Percentiles rank a stretch among this genome's conserved stretches.
Conservation (phyloP, 2,329 filamentous ascomycete species). For the Tolypocladium endophyticum region DNA sequence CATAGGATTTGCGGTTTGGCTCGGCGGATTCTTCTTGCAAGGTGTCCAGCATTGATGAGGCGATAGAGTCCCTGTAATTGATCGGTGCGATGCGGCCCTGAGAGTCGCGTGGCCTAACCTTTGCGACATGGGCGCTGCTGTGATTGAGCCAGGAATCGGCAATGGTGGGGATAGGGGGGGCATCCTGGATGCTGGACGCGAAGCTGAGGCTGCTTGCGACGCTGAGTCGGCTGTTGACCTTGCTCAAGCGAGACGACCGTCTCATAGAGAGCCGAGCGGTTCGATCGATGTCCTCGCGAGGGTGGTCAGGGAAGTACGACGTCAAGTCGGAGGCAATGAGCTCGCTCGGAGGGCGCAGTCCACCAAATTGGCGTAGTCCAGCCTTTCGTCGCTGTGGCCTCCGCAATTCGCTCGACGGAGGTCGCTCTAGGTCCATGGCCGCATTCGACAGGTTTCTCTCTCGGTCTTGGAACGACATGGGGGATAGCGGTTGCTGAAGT, state of each 20-base stretch:
- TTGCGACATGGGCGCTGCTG: constrained; percentile 25
- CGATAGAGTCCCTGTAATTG: constrained; percentile 72
- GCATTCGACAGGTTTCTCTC: constrained; percentile 56
- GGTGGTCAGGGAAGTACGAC: constrained; percentile 94
- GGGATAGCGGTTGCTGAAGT: constrained; percentile 76
- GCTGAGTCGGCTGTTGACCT: constrained; percentile 84
- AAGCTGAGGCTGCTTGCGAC: constrained; percentile 90
- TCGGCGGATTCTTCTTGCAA: constrained; percentile 86
- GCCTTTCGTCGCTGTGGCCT: constrained; percentile 36
- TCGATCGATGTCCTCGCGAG: constrained; percentile 87
- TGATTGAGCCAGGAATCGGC: constrained; percentile 80
- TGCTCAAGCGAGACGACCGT: constrained; percentile 81
- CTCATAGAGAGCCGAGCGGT: constrained; percentile 89
- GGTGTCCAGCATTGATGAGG: constrained; percentile 80
- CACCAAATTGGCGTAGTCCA: constrained; percentile 73
- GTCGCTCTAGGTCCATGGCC: constrained; percentile 46
- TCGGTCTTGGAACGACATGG: constrained; percentile 60
- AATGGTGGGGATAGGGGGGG: constrained; percentile 89
- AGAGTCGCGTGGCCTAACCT: constrained; percentile 32
- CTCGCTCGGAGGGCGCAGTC: constrained; percentile 87
- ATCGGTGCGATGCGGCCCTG: constrained; percentile 30
- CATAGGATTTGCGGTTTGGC: constrained; percentile 87
- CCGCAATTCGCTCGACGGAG: constrained; percentile 35
- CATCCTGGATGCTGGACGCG: constrained; percentile 84
- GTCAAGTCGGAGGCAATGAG: constrained; percentile 93